Base-by-base conservation (phyloP, 2,329 filamentous ascomycete genomes). In the Penicillium sp. region DNA sequence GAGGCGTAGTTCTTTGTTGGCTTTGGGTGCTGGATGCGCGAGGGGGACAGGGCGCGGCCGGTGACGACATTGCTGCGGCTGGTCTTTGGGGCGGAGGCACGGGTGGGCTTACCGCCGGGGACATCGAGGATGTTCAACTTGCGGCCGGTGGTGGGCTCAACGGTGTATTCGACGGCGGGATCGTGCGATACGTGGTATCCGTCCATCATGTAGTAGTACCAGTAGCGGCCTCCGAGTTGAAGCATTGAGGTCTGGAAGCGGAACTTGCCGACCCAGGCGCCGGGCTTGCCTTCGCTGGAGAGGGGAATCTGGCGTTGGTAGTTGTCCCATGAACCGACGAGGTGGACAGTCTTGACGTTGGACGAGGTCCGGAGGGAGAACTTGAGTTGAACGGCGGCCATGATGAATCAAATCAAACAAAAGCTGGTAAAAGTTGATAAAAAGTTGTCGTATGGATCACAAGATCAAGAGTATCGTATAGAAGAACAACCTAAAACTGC, bases 131-230 rank as follows among this genome's bases (percentile, higher is more conserved):
- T 90, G 85, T 99, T 99, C 69, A 99, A 84, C 78, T 92, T 91
- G 76, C 94, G 93, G 79, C 92, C 91, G 55, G 94, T 97, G 75
- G 92, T 97, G 73, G 93, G 92, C 83, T 99, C 94, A 65, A 89
- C 88, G 72, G 90, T 95, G 73, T 88, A 93, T 70, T 89, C 82
- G 75, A 91, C 88, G 75, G 89, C 90, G 66, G 93, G 92, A 80
- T 97, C 94, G 84, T 97, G 93, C 60, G 92, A 92, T 75, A 96
- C 88, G 77, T 97, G 92, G 86, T 97, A 97, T 68, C 94, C 94
- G 76, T 99, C 94, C 77, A 97, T 94, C 86, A 97, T 97, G 84
- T 97, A 99, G 86, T 99, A 99, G 87, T 97, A 99, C 94, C 94
- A 99, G 86, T 97, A 97, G 74, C 93, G 88, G 75, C 90, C 87